Evolutionary conservation across 345 rosid genomes (phyloP).

Genomic region (Pelargonium nanum): DNA sequence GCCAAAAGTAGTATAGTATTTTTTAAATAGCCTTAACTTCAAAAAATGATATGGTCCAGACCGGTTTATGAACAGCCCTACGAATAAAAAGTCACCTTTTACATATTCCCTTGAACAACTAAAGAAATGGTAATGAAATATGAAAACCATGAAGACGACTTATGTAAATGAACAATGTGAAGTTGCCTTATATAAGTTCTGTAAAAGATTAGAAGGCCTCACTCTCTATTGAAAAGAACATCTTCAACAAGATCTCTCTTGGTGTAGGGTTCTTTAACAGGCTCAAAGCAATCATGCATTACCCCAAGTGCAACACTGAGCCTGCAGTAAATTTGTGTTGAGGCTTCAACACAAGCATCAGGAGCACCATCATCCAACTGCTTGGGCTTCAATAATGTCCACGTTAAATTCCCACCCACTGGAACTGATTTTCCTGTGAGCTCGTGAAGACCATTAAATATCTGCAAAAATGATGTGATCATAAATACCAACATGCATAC

Average conservation of each 20-base stretch:
- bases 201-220: slow-evolving; percentile 18
- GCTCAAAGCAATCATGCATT: slow-evolving; percentile 87
- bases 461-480: slow-evolving; percentile 28
- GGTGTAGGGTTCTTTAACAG: slow-evolving; percentile 39
- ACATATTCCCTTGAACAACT: neutral
- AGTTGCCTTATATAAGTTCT: neutral
- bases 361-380: slow-evolving; percentile 17
- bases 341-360: slow-evolving; percentile 27
- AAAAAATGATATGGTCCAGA: too few relatives aligned
- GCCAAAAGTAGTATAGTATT: too few relatives aligned
- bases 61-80: too few relatives aligned
- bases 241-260: slow-evolving; percentile 54
- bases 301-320: slow-evolving; percentile 59
- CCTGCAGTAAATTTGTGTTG: slow-evolving; percentile 44
- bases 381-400: slow-evolving; percentile 48
- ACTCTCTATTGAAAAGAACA: slow-evolving; percentile 70
- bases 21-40: too few relatives aligned
- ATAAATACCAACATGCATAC: neutral
- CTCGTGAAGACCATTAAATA: slow-evolving; percentile 43
- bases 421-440: slow-evolving; percentile 53
- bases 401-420: slow-evolving; percentile 52
- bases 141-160: neutral
- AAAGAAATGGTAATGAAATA: neutral
- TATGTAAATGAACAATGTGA: neutral
- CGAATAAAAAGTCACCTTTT: neutral